These are phyloP conservation scores for Metschnikowia koreensis DNA, from an alignment of 805 yeast genomes.

Conservation along the genomic window DNA sequence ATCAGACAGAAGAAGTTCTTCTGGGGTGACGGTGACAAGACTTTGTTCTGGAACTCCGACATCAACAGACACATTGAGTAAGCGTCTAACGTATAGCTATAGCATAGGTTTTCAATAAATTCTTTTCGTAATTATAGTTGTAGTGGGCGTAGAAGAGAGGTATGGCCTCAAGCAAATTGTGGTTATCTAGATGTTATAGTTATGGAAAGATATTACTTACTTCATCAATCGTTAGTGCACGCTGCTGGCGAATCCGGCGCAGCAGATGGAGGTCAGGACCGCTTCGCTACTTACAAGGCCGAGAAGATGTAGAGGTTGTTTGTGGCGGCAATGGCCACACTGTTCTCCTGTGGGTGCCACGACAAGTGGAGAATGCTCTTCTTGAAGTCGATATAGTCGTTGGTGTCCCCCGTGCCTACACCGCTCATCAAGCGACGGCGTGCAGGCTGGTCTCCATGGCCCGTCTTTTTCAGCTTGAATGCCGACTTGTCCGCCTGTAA, in stretches of 20 bases:
- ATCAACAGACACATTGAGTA: constrained; percentile 78
- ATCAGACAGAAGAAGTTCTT: constrained; percentile 82
- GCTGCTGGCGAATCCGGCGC: not conserved
- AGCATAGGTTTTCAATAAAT: not conserved
- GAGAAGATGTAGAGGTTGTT: constrained; percentile 87
- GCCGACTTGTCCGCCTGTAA: constrained; percentile 98
- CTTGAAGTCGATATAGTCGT: constrained; percentile 83
- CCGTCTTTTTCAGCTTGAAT: constrained; percentile 73
- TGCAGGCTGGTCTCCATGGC: constrained; percentile 38
- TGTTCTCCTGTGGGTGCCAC: constrained; percentile 97
- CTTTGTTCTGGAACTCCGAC: constrained; percentile 92
- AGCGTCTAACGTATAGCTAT: not conserved
- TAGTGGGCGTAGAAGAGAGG: not conserved
- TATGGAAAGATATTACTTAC: constrained; percentile 1
- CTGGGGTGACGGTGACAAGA: constrained; percentile 99
- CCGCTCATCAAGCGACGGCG: constrained; percentile 52
- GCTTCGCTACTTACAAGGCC: constrained; percentile 45
- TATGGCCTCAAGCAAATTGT: not conserved
- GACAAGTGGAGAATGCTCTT: constrained; percentile 92
- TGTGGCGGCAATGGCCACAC: constrained; percentile 97
- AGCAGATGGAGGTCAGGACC: no score
- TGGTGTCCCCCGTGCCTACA: constrained; percentile 54
- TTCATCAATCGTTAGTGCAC: constrained; percentile 7
- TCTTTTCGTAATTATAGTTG: not conserved
- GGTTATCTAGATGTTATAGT: constrained; percentile 3